Base-by-base conservation (phyloP, 495 filamentous ascomycete species). In the Hypomontagnella monticulosa region DNA sequence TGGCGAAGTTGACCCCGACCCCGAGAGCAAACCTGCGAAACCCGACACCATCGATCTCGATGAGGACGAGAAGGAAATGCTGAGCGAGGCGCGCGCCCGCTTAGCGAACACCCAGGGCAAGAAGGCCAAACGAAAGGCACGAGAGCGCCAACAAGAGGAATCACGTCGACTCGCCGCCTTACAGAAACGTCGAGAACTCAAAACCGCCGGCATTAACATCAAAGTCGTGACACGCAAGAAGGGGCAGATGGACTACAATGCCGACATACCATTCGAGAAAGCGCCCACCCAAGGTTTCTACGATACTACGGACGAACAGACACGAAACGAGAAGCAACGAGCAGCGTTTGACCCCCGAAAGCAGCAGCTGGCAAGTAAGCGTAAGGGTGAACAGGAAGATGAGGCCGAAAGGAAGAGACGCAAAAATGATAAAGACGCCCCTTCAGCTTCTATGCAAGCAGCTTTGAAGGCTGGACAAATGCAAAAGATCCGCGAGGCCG, bases 171-270 rank as follows among this genome's bases (percentile, higher is more conserved):
- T 98, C 38, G 95, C 96, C 0, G 85, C 93, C 20, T 80, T 99
- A 52, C 94, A 97, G 79, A 99, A 99, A 79, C 90, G 96, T 19
- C 87, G 95, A 23, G 95, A 99, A 77, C 84, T 99, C 34, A 99
- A 99, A 76, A 93, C 92, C 78, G 93, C 96, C 9, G 95, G 95
- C 33, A 98, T 99, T 77, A 98, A 99, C 65, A 94, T 98, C 80
- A 98, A 97, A 76, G 87, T 98, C 33, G 87, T 88, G n/a, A 96
- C 90, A 20, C 86, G 89, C 49, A 97, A 97, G 79, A 89, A 90
- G 78, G 93, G 93, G 1, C 88, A 97, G 81, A 98, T 99, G 93
- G 95, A 99, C 74, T 99, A 99, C 81, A 98, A 98, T 73, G 96
- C 95, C 56, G 95, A 98, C 70, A 95, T 98, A 57, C 95, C 96